phyloP scores from a whole-genome alignment of 768 basidiomycete species.

The Collybiopsis confluens region DNA sequence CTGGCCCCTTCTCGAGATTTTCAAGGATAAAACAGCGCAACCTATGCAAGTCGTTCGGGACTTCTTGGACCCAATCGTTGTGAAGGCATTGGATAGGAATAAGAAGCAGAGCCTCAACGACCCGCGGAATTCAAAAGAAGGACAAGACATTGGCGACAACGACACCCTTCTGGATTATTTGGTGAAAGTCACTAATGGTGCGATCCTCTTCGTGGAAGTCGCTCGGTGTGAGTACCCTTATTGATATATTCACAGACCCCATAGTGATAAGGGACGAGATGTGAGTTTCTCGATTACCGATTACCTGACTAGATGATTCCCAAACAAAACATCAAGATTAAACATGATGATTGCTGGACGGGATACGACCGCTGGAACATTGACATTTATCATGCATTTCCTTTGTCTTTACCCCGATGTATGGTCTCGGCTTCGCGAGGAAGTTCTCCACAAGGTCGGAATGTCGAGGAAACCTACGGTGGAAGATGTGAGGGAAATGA shows the following conservation, averaged over 20 bases:
- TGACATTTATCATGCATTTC: conserved; percentile 38
- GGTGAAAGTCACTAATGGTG: conserved; percentile 43
- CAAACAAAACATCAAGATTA: conserved; percentile 19
- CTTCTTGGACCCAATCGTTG: conserved; percentile 50
- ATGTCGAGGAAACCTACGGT: conserved; percentile 41
- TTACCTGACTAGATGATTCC: neutral
- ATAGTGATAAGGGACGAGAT: conserved; percentile 23
- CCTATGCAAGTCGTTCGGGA: conserved; percentile 51
- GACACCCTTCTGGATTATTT: conserved; percentile 55
- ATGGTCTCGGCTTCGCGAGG: conserved; percentile 44
- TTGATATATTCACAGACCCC: neutral
- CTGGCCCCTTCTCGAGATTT: conserved; percentile 55
- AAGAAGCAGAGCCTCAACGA: conserved; percentile 16
- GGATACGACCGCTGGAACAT: conserved; percentile 40
- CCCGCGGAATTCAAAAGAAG: conserved; percentile 19
- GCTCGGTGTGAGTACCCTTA: neutral
- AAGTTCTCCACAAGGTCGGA: conserved; percentile 52
- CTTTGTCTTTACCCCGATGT: conserved; percentile 50
- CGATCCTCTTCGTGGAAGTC: too few relatives aligned
- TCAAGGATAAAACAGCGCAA: conserved; percentile 34
- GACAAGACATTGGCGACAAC: conserved; percentile 23
- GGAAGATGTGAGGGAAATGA: conserved; percentile 58
- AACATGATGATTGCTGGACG: conserved; percentile 47
- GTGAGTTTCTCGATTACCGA: conserved; percentile 41
- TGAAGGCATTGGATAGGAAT: conserved; percentile 39